Base-by-base conservation (phyloP, 495 filamentous ascomycete genomes). In the Rhizodiscina lignyota region DNA sequence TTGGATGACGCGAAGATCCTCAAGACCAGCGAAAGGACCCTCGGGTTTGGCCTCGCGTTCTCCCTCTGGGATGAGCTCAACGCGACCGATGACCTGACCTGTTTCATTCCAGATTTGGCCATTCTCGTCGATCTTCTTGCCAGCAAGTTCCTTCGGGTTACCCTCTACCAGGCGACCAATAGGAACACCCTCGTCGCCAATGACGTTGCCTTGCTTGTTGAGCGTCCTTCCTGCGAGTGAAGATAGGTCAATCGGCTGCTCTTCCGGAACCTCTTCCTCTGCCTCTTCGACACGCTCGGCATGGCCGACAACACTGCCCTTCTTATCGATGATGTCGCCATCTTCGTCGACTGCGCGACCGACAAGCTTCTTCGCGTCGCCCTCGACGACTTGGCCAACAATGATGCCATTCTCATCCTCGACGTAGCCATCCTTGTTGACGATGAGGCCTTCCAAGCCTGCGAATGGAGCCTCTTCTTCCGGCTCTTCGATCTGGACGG, bases 141-240 rank as follows among this genome's bases (percentile, higher is more conserved):
- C 78, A 5, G 71, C 57, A 4, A 85, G 64, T 29, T 79, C 63
- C 56, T 74, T 70, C 8, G 72, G 52, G 23, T 75, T 69, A 19
- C 82, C 82, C 43, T 79, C 66, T 11, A 73, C 59, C 2, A 91
- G 62, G 27, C 70, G 71, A 13, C 67, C 82, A 49, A 84, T 72
- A 1, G 79, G 62, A 19, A 79, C 67, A 5, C 77, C 77, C n/a
- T 80, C 66, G 2, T 68, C 59, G 17, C 74, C 71, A 23, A 85
- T 72, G 36, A 89, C 74, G 41, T 79, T 77, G 36, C 83, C 83
- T 22, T 67, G 56, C 60, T 89, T 92, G 68, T 85, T 87, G 50
- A 84, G 69, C 23, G 60, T 66, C 50, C 70, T 68, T 39, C 70
- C 71, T 22, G 74, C 68, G 20, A 89, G 58, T 18, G 66, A 54